Base-by-base conservation (phyloP, 208 protist genomes). In the Spongospora subterranea region DNA sequence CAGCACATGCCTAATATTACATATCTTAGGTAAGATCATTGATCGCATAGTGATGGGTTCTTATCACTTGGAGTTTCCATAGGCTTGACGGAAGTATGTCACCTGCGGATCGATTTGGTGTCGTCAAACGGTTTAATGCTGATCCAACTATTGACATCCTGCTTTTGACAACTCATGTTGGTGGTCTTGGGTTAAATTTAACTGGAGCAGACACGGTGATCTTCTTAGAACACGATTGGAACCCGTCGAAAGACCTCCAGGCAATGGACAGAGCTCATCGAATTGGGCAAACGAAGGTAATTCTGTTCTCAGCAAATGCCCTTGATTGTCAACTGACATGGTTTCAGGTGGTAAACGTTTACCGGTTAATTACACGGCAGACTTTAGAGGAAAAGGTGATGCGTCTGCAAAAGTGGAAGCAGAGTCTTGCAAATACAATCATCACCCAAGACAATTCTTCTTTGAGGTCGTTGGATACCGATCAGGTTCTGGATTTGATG, bases 211-310 rank as follows among this genome's bases (percentile, higher is more conserved):
- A 99, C 93, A 99, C 97, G 11, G 98, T 99, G 66, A 98, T 99
- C 45, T 99, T 99, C 93, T 99, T 99, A 93, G 98, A 99, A 93
- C 97, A 94, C 45, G 98, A 99, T 93, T 99, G 98, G 98, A 99
- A 99, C 94, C 98, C 98, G 0, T 97, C 97, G 41, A 99, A 98
- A 96, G 98, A 99, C 46, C 77, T 89, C 29, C 93, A 95, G 88
- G 98, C 98, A 40, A 97, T 99, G 94, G 98, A 99, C 91, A 94
- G 98, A 46, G 97, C 96, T 90, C 98, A 99, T 91, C 95, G 98
- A 88, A 99, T 99, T 89, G 98, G 98, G 20, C 98, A 99, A 91
- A 99, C 97, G 95, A 94, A 54, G 88, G 88, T 82, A 40, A 43
- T 39, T n/a, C 6, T 45, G 71, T n/a, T 35, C 35, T 35, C 71